Evolutionary conservation across 345 rosid species (phyloP).

Genomic region (Turritis glabra): DNA sequence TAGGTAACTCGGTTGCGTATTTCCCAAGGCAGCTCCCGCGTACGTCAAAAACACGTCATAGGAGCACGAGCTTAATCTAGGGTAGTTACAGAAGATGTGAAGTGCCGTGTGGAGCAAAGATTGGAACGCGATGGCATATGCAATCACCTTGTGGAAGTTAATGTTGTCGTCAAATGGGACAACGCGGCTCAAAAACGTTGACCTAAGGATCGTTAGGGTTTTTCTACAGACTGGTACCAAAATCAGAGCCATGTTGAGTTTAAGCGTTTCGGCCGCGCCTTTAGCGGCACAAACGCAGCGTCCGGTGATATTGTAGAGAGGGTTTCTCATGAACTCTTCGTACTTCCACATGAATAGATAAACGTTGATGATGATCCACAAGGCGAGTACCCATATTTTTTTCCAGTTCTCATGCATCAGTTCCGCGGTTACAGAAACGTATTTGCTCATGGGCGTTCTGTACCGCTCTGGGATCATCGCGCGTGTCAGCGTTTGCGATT

Average conservation of each 20-base stretch:
- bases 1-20: slow-evolving; percentile 63
- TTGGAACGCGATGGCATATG: slow-evolving; percentile 51
- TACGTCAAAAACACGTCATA: slow-evolving; percentile 47
- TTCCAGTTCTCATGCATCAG: slow-evolving; percentile 60
- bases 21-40: slow-evolving; percentile 48
- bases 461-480: slow-evolving; percentile 84
- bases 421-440: slow-evolving; percentile 46
- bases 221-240: slow-evolving; percentile 79
- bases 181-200: slow-evolving; percentile 51
- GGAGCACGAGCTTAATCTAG: slow-evolving; percentile 50
- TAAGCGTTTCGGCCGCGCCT: slow-evolving; percentile 84
- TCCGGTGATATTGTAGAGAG: slow-evolving; percentile 66
- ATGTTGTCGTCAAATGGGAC: slow-evolving; percentile 94
- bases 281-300: slow-evolving; percentile 80
- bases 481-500: slow-evolving; percentile 52
- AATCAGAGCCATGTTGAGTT: slow-evolving; percentile 87
- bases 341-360: slow-evolving; percentile 66
- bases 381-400: slow-evolving; percentile 58
- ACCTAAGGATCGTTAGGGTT: slow-evolving; percentile 72
- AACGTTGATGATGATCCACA: slow-evolving; percentile 53
- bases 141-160: slow-evolving; percentile 77
- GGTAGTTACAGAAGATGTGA: slow-evolving; percentile 70
- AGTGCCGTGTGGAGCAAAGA: slow-evolving; percentile 49
- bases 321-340: slow-evolving; percentile 32
- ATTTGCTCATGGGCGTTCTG: slow-evolving; percentile 62